Base-by-base conservation (phyloP, 2,329 filamentous ascomycete species). In the Colletotrichum abscissum region DNA sequence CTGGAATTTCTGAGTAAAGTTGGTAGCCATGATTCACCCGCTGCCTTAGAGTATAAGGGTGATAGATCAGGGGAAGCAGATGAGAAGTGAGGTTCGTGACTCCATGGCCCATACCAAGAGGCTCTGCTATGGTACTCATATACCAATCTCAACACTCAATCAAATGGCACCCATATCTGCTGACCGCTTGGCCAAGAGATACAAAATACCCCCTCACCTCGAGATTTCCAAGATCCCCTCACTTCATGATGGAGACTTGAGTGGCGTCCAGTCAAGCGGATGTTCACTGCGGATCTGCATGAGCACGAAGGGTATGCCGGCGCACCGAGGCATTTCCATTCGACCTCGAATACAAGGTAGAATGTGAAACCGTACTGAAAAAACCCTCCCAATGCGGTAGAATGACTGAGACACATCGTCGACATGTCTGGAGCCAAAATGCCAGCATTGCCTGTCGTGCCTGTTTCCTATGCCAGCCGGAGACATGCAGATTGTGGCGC, bases 1-100 rank as follows among this genome's bases (percentile, higher is more conserved):
- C 70, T 84, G 82, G 30, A 78, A 84, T 71, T 84, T 84, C 62
- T 82, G 77, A 49, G 80, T 76, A 57, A 78, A 79, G 42, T 49
- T 49, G 42, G 42, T 49, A 4, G 78, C 75, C 82, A 83, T 83
- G 70, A 24, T 76, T 65, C 63, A 73, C 35, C 22, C 7, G 19
- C 42, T 49, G 7, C 19, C 19, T n/a, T 16, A 5, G 8, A 55
- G 24, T 55, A n/a, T 28, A 14, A 12, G 19, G 24, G n/a, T 28
- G 52, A 14, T 14, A 26, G 24, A 5, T 11, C 2, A 11, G 22
- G 16, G 22, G 9, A 52, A 4, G 30, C n/a, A 1, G 12, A 49
- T 49, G 42, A 52, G 4, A 6, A 24, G n/a, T 11, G 24, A 22
- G 33, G n/a, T n/a, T 8, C 2, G 42, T 6, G n/a, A 30, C 54